A percentile compares a stretch with the other conserved stretches of the same genome.
Conservation (phyloP, 2,329 filamentous ascomycete genomes). For the Trichophyton benhamiae region DNA sequence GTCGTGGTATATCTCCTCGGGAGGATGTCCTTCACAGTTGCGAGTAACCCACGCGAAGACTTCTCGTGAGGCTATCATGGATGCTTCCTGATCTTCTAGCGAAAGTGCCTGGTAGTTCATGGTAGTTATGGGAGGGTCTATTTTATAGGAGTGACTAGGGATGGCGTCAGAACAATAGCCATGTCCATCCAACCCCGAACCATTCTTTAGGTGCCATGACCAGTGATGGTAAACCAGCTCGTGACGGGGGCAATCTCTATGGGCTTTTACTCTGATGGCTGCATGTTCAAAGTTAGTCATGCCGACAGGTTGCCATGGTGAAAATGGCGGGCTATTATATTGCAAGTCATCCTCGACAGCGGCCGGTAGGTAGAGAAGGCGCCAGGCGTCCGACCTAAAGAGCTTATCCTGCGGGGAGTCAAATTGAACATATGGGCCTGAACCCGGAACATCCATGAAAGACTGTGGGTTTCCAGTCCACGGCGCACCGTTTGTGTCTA, state of each 20-base stretch:
- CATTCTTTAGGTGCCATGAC: neutral
- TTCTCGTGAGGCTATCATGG: conserved; percentile 12
- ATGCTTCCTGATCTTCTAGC: conserved; percentile 8
- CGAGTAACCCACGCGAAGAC: conserved; percentile 15
- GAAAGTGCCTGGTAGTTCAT: neutral
- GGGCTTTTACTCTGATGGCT: conserved; percentile 1
- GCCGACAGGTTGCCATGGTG: conserved; percentile 4
- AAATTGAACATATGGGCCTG: conserved; percentile 6
- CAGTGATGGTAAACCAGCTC: conserved; percentile 3
- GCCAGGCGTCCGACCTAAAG: conserved; percentile 5
- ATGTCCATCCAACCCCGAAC: neutral
- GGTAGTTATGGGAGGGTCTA: neutral
- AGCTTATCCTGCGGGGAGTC: conserved; percentile 1
- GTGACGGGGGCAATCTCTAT: neutral
- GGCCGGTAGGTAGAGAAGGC: conserved; percentile 6
- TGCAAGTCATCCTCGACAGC: conserved; percentile 7
- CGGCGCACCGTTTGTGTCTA: conserved; percentile 1
- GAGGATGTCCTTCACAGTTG: conserved; percentile 12
- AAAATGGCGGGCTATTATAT: conserved; percentile 7
- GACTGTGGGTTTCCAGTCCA: conserved; percentile 6
- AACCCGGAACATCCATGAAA: conserved; percentile 8
- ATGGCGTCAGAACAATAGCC: neutral
- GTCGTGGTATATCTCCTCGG: conserved; percentile 14
- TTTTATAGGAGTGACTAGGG: neutral
- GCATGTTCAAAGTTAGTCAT: neutral